Evolutionary conservation across 139 green algal genomes (phyloP).

Genomic region (Picochlorum costavermella): DNA sequence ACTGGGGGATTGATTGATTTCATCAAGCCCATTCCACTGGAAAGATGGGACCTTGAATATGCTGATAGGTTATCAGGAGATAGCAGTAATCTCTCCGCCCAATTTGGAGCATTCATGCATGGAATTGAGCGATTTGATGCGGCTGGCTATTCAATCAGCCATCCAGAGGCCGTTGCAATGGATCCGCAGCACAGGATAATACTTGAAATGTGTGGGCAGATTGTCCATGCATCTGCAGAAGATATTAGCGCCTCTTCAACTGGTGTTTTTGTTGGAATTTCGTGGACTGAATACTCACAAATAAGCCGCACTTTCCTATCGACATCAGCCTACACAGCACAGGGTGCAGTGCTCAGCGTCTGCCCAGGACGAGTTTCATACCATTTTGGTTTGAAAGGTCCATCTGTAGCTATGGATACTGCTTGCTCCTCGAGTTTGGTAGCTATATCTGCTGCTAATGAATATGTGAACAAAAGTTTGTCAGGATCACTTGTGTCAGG

Average conservation of each 20-base stretch:
- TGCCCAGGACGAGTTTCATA: conserved; percentile 62
- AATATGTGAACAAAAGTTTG: conserved; percentile 6
- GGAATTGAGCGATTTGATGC: conserved; percentile 52
- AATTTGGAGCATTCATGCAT: conserved; percentile 41
- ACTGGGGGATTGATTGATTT: conserved; percentile 9
- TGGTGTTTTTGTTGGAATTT: conserved; percentile 45
- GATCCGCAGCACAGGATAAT: conserved; percentile 81
- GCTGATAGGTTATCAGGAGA: conserved; percentile 12
- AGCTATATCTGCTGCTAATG: conserved; percentile 34
- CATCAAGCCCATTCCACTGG: conserved; percentile 29
- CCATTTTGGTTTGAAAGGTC: conserved; percentile 63
- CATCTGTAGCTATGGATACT: conserved; percentile 50
- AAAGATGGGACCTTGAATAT: conserved; percentile 41
- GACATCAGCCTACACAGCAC: conserved; percentile 35
- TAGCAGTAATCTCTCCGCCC: conserved; percentile 14
- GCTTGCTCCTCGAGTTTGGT: conserved; percentile 78
- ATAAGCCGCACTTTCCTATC: conserved; percentile 39
- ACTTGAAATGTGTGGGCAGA: conserved; percentile 39
- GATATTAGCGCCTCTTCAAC: conserved; percentile 2
- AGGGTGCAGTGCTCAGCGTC: conserved; percentile 50
- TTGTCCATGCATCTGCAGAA: not conserved
- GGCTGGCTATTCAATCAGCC: conserved; percentile 37
- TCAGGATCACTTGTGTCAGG: conserved; percentile 25
- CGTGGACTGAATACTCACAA: conserved; percentile 54
- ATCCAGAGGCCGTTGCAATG: conserved; percentile 46